Percentiles rank a stretch among this genome's conserved stretches.
These are phyloP conservation scores for Acer campestre DNA, from an alignment of 345 rosid species.

Conservation along the genomic window DNA sequence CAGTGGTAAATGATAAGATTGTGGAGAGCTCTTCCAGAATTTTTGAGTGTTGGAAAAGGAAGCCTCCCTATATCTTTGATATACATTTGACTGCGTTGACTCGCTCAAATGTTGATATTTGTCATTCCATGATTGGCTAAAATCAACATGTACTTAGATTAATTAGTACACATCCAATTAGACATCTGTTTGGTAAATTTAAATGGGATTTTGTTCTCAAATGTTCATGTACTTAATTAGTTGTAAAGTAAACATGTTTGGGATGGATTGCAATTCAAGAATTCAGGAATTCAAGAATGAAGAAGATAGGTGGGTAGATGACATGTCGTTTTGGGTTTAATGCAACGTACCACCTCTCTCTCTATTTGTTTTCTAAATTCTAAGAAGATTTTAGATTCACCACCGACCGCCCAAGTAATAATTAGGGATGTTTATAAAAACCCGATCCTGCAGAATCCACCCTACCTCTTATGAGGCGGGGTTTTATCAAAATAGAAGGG, in stretches of 20 bases:
- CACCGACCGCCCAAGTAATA: not conserved
- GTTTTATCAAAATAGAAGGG: no score
- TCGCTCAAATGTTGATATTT: not conserved
- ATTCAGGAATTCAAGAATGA: conserved; percentile 14
- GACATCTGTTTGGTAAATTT: not conserved
- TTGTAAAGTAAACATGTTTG: not conserved
- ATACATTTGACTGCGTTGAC: conserved; percentile 6
- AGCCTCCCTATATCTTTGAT: not conserved
- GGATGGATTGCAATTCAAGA: not conserved
- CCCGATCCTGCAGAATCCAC: no score
- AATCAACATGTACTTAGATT: not conserved
- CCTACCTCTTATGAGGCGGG: no score
- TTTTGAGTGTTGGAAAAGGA: not conserved
- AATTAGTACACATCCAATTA: not conserved
- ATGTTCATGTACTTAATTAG: not conserved
- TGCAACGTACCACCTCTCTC: conserved; percentile 32
- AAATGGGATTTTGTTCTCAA: conserved; percentile 11
- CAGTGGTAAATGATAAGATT: conserved; percentile 17
- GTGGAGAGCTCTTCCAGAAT: not conserved
- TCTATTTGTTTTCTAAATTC: conserved; percentile 20
- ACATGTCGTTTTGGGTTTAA: conserved; percentile 26
- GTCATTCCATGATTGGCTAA: not conserved
- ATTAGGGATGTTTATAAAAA: no score
- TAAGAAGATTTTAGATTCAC: conserved; percentile 23
- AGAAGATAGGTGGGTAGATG: conserved; percentile 14